A percentile compares a stretch with the other conserved stretches of the same genome.
Evolutionary conservation across 345 rosid species (phyloP).

Genomic region (Brassica rapa): DNA sequence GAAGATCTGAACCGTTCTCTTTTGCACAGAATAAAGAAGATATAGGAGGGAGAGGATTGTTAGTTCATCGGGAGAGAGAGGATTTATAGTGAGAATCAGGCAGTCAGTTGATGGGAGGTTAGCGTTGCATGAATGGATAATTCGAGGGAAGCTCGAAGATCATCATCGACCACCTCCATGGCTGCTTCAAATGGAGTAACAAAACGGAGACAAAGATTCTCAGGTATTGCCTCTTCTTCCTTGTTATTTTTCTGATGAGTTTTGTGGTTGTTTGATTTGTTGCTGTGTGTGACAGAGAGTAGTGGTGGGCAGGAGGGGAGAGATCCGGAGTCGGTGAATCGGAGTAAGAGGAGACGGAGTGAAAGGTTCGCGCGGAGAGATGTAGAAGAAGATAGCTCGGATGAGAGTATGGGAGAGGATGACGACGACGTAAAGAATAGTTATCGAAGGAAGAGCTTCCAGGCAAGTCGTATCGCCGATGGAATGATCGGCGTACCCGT

Average conservation of each 20-base stretch:
- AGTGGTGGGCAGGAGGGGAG: slow-evolving; percentile 40
- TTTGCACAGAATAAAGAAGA: background rate
- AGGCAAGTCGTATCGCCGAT: slow-evolving; percentile 36
- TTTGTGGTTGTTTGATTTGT: background rate
- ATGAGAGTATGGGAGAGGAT: slow-evolving; percentile 48
- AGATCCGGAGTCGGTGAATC: slow-evolving; percentile 40
- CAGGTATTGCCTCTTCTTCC: slow-evolving; percentile 17
- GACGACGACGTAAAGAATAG: slow-evolving; percentile 41
- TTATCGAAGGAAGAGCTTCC: slow-evolving; percentile 22
- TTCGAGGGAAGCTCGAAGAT: slow-evolving; percentile 50
- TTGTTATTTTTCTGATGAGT: background rate
- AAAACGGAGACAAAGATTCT: slow-evolving; percentile 48
- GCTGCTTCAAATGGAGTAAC: slow-evolving; percentile 47
- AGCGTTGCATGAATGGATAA: slow-evolving; percentile 49
- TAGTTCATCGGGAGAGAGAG: background rate
- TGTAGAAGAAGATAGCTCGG: slow-evolving; percentile 44
- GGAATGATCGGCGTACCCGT: slow-evolving; percentile 58
- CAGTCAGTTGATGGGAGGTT: slow-evolving; percentile 21
- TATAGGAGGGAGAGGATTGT: background rate
- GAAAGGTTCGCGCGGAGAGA: slow-evolving; percentile 40
- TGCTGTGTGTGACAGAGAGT: slow-evolving; percentile 33
- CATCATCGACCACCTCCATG: slow-evolving; percentile 40
- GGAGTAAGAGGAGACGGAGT: slow-evolving; percentile 50
- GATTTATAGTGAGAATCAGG: background rate
- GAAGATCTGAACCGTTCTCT: slow-evolving; percentile 48